These are phyloP conservation scores for Lodderomyces beijingensis DNA, from an alignment of 1,139 yeast genomes.

Conservation along the genomic window DNA sequence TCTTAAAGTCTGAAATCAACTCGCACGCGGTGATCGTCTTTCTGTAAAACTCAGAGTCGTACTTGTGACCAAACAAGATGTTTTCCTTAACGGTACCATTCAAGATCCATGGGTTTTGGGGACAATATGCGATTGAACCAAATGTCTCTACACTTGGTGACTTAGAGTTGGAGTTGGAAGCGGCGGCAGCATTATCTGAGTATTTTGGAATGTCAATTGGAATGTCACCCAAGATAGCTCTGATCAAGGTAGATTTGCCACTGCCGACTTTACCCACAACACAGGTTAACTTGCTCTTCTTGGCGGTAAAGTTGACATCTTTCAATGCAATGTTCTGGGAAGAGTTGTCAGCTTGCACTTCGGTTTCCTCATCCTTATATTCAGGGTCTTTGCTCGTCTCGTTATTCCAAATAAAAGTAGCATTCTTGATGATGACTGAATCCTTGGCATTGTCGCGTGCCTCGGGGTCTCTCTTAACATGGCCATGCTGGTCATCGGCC, in stretches of 20 bases:
- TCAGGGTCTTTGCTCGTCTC: conserved; percentile 6
- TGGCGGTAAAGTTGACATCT: conserved; percentile 48
- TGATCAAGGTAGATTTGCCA: conserved; percentile 33
- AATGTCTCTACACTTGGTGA: conserved; percentile 28
- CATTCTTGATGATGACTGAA: conserved; percentile 15
- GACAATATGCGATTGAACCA: conserved; percentile 27
- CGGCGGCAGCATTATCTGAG: conserved; percentile 4
- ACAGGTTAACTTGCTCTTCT: conserved; percentile 58
- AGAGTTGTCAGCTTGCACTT: conserved; percentile 14
- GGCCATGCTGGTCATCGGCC: conserved; percentile 53
- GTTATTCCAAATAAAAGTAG: conserved; percentile 18
- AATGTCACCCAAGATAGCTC: conserved; percentile 55
- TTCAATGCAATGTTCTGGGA: conserved; percentile 39
- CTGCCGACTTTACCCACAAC: conserved; percentile 77
- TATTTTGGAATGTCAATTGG: conserved; percentile 14
- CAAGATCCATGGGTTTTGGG: conserved; percentile 35
- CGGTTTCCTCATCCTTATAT: conserved; percentile 19
- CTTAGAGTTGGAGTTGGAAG: neutral
- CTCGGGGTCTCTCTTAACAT: conserved; percentile 56
- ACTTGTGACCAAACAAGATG: conserved; percentile 33
- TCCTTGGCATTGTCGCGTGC: conserved; percentile 12
- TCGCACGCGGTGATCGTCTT: conserved; percentile 32
- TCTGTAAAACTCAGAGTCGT: conserved; percentile 24
- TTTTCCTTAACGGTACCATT: conserved; percentile 36
- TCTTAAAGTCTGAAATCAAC: conserved; percentile 27